Evolutionary conservation across 2,329 filamentous ascomycete genomes (phyloP).

Genomic region (Leptographium lundbergii): DNA sequence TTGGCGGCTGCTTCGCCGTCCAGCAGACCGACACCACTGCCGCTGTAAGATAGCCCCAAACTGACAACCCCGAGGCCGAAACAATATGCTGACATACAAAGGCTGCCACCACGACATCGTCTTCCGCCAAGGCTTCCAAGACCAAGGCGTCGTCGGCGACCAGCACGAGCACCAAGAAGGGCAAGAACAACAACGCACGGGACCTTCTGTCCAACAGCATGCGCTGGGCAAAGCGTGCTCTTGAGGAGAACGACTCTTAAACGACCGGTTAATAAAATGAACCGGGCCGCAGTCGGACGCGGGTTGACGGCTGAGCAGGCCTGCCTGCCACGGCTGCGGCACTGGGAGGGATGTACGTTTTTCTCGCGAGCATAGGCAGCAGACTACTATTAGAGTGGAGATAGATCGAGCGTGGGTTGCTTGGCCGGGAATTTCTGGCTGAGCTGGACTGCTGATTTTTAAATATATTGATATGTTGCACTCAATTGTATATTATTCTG

Average conservation of each 20-base stretch:
- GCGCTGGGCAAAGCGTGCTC: conserved; percentile 1
- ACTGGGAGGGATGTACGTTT: neutral
- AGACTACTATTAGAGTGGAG: neutral
- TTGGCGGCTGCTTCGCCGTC: conserved; percentile 41
- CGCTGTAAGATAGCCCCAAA: conserved; percentile 24
- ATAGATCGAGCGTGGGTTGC: neutral
- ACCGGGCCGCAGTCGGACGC: neutral
- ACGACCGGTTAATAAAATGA: neutral
- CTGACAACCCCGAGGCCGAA: conserved; percentile 27
- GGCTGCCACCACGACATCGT: neutral
- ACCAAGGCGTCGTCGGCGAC: neutral
- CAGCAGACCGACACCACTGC: conserved; percentile 36
- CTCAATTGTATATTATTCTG: neutral
- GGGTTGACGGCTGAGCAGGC: neutral
- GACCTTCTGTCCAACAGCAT: neutral
- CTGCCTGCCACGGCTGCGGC: neutral
- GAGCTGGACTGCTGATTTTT: neutral
- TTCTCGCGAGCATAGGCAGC: neutral
- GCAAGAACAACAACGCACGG: neutral
- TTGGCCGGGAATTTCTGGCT: neutral
- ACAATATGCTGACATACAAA: no score
- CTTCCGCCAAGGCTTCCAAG: neutral
- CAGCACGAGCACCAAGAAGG: neutral
- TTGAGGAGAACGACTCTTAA: neutral
- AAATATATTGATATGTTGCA: neutral